Conservation (phyloP, 2,329 filamentous ascomycete species). For the Lachnum nothofagi region DNA sequence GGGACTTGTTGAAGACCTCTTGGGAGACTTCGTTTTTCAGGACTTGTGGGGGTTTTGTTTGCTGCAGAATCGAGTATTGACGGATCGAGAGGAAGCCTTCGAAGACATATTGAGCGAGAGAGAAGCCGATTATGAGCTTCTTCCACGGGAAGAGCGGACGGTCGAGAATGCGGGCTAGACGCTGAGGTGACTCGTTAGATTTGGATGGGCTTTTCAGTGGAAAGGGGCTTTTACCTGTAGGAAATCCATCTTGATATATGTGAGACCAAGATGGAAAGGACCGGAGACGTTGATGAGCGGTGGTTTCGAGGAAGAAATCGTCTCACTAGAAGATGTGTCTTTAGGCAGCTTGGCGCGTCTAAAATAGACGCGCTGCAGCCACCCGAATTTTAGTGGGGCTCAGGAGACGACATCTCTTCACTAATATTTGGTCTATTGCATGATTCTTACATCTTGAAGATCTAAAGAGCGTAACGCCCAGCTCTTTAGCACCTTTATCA, state of each 20-base stretch:
- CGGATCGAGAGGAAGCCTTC: conserved; percentile 85
- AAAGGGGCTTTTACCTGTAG: conserved; percentile 32
- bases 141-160: conserved; percentile 95
- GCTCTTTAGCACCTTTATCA: too few relatives aligned
- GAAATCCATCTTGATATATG: conserved; percentile 30
- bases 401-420: too few relatives aligned
- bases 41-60: conserved; percentile 75
- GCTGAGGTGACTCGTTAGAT: conserved; percentile 41
- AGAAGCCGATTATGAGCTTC: conserved; percentile 90
- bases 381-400: background rate
- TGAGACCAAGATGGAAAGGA: too few relatives aligned
- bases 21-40: conserved; percentile 82
- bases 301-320: background rate
- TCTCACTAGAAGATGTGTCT: background rate
- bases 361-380: background rate
- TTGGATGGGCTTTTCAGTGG: conserved; percentile 17
- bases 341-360: background rate
- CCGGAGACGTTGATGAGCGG: conserved; percentile 1
- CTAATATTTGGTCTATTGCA: too few relatives aligned
- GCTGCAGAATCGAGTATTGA: conserved; percentile 82
- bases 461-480: too few relatives aligned
- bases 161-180: conserved; percentile 81
- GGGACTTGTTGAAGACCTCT: conserved; percentile 84
- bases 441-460: background rate
- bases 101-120: conserved; percentile 81